phyloP scores from a whole-genome alignment of 441 rosid genomes.

The Corymbia citriodora region DNA sequence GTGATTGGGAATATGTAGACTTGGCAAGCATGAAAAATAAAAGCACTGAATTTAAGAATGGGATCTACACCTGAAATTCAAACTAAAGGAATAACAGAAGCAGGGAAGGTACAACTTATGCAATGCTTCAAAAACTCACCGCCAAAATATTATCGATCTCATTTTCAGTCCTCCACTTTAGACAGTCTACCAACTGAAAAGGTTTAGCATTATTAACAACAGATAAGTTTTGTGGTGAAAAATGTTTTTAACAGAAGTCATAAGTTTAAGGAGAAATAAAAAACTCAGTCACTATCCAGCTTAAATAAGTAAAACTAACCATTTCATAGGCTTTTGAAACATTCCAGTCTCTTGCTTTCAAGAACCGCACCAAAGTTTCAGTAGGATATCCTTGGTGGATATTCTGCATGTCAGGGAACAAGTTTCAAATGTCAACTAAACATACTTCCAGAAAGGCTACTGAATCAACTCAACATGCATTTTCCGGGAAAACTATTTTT shows the following conservation, averaged over 20 bases:
- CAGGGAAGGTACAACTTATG: background rate
- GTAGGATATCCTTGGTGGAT: slow-evolving; percentile 53
- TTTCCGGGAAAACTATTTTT: background rate
- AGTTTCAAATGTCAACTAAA: background rate
- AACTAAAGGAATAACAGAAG: background rate
- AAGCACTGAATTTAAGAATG: background rate
- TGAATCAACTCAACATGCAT: background rate
- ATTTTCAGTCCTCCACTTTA: slow-evolving; percentile 55
- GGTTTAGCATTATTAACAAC: slow-evolving; percentile 17
- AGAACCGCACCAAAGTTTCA: slow-evolving; percentile 51
- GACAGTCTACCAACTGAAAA: slow-evolving; percentile 53
- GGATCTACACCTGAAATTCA: background rate
- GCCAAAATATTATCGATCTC: slow-evolving; percentile 49
- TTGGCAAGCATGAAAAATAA: background rate
- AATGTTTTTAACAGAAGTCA: background rate
- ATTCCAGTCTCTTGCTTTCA: slow-evolving; percentile 76
- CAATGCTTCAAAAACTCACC: slow-evolving; percentile 25
- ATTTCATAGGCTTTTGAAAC: slow-evolving; percentile 54
- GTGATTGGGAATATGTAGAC: background rate
- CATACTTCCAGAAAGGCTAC: background rate
- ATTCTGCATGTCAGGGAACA: slow-evolving; percentile 27
- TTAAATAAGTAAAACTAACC: slow-evolving; percentile 26
- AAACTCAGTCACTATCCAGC: background rate
- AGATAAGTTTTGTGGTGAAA: background rate
- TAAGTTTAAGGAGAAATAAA: background rate